Conservation (phyloP, 768 basidiomycete genomes). For the Strobilomyces confusus region DNA sequence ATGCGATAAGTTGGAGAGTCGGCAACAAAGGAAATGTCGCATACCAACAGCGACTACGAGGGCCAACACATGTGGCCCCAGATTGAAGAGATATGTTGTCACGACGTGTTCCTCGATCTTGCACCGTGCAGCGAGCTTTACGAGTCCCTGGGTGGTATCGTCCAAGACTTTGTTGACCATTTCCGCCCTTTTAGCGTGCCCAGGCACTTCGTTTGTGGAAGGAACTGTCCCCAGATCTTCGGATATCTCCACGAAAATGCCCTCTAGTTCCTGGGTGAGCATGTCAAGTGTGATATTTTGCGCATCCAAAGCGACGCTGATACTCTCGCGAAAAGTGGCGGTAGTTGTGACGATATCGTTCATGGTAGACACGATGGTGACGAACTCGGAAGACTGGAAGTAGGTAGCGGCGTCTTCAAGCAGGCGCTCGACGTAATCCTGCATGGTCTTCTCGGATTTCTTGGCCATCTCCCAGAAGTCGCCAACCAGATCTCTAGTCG, state of each 20-base stretch:
- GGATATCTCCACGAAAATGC: not conserved
- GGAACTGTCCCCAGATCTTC: not conserved
- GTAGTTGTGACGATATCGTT: constrained; percentile 4
- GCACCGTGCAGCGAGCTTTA: not conserved
- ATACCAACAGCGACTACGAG: constrained; percentile 10
- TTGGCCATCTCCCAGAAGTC: too few relatives aligned
- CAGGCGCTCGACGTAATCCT: constrained; percentile 4
- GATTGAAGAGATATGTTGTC: not conserved
- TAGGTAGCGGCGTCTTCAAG: not conserved
- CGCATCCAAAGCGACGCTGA: constrained; percentile 3
- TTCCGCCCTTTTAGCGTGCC: not conserved
- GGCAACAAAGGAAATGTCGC: not conserved
- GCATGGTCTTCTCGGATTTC: not conserved
- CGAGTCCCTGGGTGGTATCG: not conserved
- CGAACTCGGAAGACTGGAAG: constrained; percentile 6
- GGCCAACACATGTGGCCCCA: constrained; percentile 1
- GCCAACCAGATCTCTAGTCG: too few relatives aligned
- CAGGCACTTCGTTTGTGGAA: not conserved
- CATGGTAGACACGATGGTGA: not conserved
- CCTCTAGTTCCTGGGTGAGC: constrained; percentile 9
- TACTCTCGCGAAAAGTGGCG: constrained; percentile 6
- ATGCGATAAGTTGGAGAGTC: not conserved
- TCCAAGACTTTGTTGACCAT: constrained; percentile 9
- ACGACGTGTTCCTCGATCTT: constrained; percentile 2
- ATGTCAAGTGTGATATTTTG: not conserved